Evolutionary conservation across 768 basidiomycete genomes (phyloP), one percentile per base, ranked within the genome.

Genomic region (Porpolomopsis calyptriformis): DNA sequence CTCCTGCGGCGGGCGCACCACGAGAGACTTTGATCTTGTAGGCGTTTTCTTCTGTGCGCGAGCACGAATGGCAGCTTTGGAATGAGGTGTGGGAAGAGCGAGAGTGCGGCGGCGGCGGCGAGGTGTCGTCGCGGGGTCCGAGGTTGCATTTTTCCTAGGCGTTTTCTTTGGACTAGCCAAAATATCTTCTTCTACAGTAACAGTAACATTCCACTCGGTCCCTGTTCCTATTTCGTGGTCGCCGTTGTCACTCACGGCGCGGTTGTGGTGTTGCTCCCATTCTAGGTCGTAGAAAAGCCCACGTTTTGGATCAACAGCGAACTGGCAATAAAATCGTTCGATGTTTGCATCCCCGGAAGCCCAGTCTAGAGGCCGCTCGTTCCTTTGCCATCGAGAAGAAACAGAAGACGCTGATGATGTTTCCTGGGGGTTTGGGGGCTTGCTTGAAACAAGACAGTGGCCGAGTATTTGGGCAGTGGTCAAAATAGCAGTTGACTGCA

Each of bases 271-370:
- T 10, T 49, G 49, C 26, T 70, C 65, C 83, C 83, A 86, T 37
- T 71, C 52, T 49, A 85, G 71, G 2, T 69, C 63, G 52, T 79
- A 85, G 62, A 74, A 85, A 1, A 83, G 50, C 7, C 82, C 80
- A 16, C 74, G 72, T 36, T 63, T 67, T 1, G 76, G 65, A 52
- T 83, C 70, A 9, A 80, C 66, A 2, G 82, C 83, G 12, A 71
- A 64, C 12, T 65, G 67, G 52, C 85, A 87, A 51, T 69, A 73
- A 53, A 78, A 84, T 45, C 50, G 14, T 59, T 55, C 40, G 54
- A 31, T 7, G 14, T 14, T 31, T 31, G 29, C 20, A 4, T 34
- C 31, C 4, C 16, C 39, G 9, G 11, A 9, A 23, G 19, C 22
- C 12, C 18, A 4, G 18, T 43, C 41, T 12, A 8, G 12, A 10